These are phyloP conservation scores for Saccharomyces hybrid DNA, from an alignment of 1,139 yeast genomes.

Conservation along the genomic window DNA sequence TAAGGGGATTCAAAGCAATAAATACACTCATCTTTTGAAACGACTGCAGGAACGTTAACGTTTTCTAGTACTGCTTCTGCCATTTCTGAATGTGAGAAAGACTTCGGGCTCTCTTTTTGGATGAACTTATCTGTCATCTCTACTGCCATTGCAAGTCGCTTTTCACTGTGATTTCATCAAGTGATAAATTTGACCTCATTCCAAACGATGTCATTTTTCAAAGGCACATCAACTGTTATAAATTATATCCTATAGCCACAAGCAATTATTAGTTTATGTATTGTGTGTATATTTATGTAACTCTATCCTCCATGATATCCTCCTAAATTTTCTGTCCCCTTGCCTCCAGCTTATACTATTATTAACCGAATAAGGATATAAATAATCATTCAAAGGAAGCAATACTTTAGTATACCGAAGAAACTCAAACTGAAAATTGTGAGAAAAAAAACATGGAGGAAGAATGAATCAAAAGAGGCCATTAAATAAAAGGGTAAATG, in stretches of 20 bases:
- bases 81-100: not conserved
- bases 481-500: conserved; percentile 37
- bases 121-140: not conserved
- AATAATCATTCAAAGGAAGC: conserved; percentile 7
- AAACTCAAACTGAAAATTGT: conserved; percentile 28
- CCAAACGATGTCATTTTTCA: not conserved
- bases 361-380: not conserved
- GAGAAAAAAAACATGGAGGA: conserved; percentile 32
- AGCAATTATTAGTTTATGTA: not conserved
- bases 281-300: not conserved
- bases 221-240: not conserved
- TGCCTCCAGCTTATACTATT: not conserved
- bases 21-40: conserved; percentile 31
- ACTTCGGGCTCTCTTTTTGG: not conserved
- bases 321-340: not conserved
- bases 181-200: not conserved
- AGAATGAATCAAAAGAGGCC: conserved; percentile 35
- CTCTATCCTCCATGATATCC: not conserved
- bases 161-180: not conserved
- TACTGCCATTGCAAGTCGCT: not conserved
- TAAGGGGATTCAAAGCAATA: conserved; percentile 29
- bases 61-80: conserved; percentile 5
- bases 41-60: conserved; percentile 22
- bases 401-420: conserved; percentile 28
- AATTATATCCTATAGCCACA: not conserved